phyloP scores from a whole-genome alignment of 2,329 filamentous ascomycete genomes.

The Phoma sp. region DNA sequence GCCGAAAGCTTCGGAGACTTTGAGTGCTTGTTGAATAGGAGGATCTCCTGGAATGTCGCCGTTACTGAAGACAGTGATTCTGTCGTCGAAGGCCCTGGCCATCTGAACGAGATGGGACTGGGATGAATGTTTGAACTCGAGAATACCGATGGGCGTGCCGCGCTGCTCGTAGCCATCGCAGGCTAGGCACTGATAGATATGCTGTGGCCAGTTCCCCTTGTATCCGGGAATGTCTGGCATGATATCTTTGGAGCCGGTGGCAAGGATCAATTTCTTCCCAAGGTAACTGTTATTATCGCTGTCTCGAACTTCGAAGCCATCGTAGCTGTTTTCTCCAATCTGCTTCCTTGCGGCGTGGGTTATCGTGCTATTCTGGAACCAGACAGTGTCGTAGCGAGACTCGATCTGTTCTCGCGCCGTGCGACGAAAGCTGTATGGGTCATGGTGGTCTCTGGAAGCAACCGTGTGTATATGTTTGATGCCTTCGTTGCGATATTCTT shows the following conservation, averaged over 20 bases:
- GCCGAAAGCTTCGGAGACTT: conserved; percentile 28
- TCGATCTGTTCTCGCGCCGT: conserved; percentile 46
- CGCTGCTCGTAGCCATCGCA: conserved; percentile 68
- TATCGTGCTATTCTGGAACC: conserved; percentile 39
- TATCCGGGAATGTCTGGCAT: conserved; percentile 62
- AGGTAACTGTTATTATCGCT: conserved; percentile 52
- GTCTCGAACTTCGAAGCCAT: conserved; percentile 53
- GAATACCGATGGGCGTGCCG: conserved; percentile 46
- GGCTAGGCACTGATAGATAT: conserved; percentile 64
- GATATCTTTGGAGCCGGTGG: conserved; percentile 62
- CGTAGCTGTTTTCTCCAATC: conserved; percentile 28
- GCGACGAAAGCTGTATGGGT: conserved; percentile 37
- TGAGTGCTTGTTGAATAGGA: conserved; percentile 30
- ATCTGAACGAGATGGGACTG: conserved; percentile 36
- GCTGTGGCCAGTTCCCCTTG: conserved; percentile 59
- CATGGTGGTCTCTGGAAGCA: conserved; percentile 38
- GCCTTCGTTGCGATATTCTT: conserved; percentile 53
- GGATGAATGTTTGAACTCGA: conserved; percentile 31
- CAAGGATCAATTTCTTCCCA: conserved; percentile 64
- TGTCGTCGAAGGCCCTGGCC: conserved; percentile 33
- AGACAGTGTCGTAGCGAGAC: conserved; percentile 47
- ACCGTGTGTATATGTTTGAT: conserved; percentile 56
- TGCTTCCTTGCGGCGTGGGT: conserved; percentile 32
- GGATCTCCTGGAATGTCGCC: conserved; percentile 20
- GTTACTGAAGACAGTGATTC: conserved; percentile 40